Conservation (phyloP, 768 basidiomycete species). For the Melanogaster broomeanus region DNA sequence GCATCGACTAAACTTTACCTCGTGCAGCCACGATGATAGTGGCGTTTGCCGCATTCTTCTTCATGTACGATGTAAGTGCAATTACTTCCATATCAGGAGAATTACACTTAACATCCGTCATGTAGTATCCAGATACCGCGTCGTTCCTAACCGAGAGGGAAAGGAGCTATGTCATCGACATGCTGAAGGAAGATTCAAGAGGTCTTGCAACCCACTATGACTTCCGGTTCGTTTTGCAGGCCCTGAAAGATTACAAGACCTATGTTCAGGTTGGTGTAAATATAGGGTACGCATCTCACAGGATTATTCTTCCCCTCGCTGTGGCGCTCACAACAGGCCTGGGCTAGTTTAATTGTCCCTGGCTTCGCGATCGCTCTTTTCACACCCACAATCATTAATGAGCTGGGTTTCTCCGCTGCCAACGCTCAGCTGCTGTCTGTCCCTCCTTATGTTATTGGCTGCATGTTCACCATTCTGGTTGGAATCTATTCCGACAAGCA, state of each 20-base stretch:
- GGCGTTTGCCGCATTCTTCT: conserved; percentile 40
- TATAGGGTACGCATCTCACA: conserved; percentile 34
- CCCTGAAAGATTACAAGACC: conserved; percentile 47
- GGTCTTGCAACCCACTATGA: conserved; percentile 48
- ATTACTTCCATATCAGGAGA: not conserved
- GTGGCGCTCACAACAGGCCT: not conserved
- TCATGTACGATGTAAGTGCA: conserved; percentile 51
- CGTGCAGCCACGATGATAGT: conserved; percentile 19
- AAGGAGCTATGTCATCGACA: conserved; percentile 36
- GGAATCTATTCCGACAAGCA: conserved; percentile 45
- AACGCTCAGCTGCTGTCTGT: conserved; percentile 51
- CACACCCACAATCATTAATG: conserved; percentile 50
- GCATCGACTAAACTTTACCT: not conserved
- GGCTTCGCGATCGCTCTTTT: conserved; percentile 52
- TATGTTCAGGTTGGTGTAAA: conserved; percentile 37
- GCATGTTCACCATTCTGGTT: conserved; percentile 42
- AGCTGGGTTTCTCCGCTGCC: conserved; percentile 53
- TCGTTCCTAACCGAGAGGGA: conserved; percentile 52
- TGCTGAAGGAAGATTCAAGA: conserved; percentile 47
- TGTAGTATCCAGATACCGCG: conserved; percentile 59
- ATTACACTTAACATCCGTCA: not conserved
- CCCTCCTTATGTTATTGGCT: conserved; percentile 51
- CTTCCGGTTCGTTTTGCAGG: conserved; percentile 48
- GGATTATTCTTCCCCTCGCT: conserved; percentile 8
- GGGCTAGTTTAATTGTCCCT: conserved; percentile 42